These are phyloP conservation scores for Albugo candida DNA, from an alignment of 352 stramenopile genomes.

Conservation along the genomic window DNA sequence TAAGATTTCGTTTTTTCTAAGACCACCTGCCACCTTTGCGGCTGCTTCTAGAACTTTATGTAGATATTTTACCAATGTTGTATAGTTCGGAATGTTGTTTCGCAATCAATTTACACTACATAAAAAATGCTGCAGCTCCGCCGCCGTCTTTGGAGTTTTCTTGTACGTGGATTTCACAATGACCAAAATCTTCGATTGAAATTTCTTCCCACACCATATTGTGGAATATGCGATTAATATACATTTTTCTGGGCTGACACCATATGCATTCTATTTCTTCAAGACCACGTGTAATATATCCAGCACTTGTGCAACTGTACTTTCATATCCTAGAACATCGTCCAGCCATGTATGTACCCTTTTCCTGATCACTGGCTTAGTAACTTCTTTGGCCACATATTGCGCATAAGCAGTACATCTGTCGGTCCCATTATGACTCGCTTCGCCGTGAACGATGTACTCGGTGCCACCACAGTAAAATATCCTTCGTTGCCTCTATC, in stretches of 20 bases:
- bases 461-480: conserved; percentile 8
- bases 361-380: no score
- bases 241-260: no score
- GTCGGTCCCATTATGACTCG: no score
- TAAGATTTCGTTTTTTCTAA: conserved; percentile 9
- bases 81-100: conserved; percentile 12
- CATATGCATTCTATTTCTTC: no score
- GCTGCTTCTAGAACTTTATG: conserved; percentile 4
- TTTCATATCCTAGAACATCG: no score
- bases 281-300: no score
- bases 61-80: conserved; percentile 4
- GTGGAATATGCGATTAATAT: no score
- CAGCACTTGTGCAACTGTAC: no score
- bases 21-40: neutral
- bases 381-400: no score
- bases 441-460: conserved; percentile 3
- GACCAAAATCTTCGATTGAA: conserved; percentile 1
- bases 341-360: no score
- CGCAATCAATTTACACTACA: conserved; percentile 17
- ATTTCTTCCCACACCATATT: neutral
- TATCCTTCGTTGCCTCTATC: conserved; percentile 3
- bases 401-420: no score
- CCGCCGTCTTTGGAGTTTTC: conserved; percentile 1
- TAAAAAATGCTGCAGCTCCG: conserved; percentile 15
- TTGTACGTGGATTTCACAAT: conserved; percentile 1